phyloP scores from a whole-genome alignment of 108 stramenopile species.

The Fistulifera pelliculosa region DNA sequence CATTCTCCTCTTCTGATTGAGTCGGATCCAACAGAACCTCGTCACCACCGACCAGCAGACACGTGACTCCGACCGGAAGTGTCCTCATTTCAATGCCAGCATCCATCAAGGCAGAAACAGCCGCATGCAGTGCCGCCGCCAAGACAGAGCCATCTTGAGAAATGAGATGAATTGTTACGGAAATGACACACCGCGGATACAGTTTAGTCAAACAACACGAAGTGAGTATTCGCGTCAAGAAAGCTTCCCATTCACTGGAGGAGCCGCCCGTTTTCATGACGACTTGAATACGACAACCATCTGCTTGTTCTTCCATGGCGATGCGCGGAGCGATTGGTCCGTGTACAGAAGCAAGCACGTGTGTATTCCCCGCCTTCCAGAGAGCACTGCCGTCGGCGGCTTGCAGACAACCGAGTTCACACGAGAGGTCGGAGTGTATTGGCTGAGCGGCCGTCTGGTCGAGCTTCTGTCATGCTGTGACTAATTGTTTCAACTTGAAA shows the following conservation, averaged over 20 bases:
- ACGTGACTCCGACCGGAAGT: slow-evolving; percentile 73
- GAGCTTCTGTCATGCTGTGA: neutral
- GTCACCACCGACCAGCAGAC: slow-evolving; percentile 22
- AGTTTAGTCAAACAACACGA: slow-evolving; percentile 36
- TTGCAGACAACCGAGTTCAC: slow-evolving; percentile 73
- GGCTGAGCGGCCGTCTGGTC: slow-evolving; percentile 36
- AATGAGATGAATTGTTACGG: slow-evolving; percentile 64
- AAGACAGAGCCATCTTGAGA: slow-evolving; percentile 68
- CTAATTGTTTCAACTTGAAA: too few species aligned
- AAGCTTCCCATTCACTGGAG: slow-evolving; percentile 36
- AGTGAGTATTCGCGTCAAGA: slow-evolving; percentile 40
- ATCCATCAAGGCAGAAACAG: slow-evolving; percentile 78
- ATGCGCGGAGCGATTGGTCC: slow-evolving; percentile 77
- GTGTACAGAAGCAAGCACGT: slow-evolving; percentile 79
- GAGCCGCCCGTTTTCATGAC: slow-evolving; percentile 45
- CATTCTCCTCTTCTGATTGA: slow-evolving; percentile 26
- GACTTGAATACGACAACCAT: slow-evolving; percentile 43
- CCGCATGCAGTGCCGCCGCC: slow-evolving; percentile 56
- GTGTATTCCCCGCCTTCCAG: slow-evolving; percentile 70
- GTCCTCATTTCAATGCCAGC: slow-evolving; percentile 70
- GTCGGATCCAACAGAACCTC: slow-evolving; percentile 37
- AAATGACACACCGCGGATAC: slow-evolving; percentile 63
- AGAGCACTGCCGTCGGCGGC: slow-evolving; percentile 81
- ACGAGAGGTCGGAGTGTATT: slow-evolving; percentile 74
- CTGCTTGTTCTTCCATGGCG: slow-evolving; percentile 35